Conservation (phyloP, 441 rosid genomes). For the Euphorbia celastroides region DNA sequence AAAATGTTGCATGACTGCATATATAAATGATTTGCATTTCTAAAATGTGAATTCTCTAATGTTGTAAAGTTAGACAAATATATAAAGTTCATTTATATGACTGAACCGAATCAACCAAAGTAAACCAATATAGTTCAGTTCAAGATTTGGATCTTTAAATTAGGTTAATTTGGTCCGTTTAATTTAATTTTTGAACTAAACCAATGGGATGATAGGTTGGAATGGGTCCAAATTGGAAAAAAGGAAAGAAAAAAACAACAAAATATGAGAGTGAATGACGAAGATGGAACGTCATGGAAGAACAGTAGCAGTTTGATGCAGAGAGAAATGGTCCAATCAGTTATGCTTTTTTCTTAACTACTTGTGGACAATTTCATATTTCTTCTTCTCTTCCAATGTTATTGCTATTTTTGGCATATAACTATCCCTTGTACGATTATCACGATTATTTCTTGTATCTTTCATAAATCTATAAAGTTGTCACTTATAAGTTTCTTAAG, state of each 20-base stretch:
- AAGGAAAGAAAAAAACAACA: background rate
- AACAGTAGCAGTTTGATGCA: background rate
- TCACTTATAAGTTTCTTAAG: too few relatives aligned
- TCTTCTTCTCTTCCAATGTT: background rate
- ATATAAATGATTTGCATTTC: too few relatives aligned
- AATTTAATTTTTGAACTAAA: background rate
- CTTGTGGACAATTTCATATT: slow-evolving; percentile 2
- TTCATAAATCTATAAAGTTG: background rate
- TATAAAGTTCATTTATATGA: too few relatives aligned
- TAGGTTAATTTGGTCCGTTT: background rate
- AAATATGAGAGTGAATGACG: background rate
- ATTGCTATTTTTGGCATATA: background rate
- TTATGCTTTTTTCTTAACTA: background rate
- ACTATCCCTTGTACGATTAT: background rate
- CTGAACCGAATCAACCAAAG: background rate
- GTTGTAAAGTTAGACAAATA: too few relatives aligned
- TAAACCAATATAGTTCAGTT: too few relatives aligned
- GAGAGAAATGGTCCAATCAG: slow-evolving; percentile 8
- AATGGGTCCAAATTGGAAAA: background rate
- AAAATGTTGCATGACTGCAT: too few relatives aligned
- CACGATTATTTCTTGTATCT: background rate
- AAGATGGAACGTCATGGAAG: slow-evolving; percentile 7
- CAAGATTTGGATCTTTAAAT: too few relatives aligned
- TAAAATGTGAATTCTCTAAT: too few relatives aligned
- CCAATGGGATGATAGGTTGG: background rate